Base-by-base conservation (phyloP, 495 filamentous ascomycete genomes). In the Apodospora peruviana region DNA sequence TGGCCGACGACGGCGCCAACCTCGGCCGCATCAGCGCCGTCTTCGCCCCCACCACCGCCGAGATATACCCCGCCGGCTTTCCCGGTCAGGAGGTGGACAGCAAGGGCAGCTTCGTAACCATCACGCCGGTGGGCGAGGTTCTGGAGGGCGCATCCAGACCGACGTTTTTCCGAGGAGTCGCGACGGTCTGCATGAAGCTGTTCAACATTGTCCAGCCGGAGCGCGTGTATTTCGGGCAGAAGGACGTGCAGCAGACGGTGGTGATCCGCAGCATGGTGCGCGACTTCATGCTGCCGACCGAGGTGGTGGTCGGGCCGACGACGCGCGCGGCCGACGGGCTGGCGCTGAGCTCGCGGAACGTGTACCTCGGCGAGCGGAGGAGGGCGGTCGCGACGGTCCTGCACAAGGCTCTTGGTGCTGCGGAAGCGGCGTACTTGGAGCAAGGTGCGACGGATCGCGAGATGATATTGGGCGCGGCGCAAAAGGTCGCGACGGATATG, bases 121-220 rank as follows among this genome's bases (percentile, higher is more conserved):
- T 97, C 49, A 91, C 88, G 2, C 94, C 94, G 0, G 67, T 97
- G 2, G 80, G 81, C 7, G 80, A 79, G 42, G 76, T 88, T 38
- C 74, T 97, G 3, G 93, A 98, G 68, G 93, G 93, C 12, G 76
- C 77, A 5, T 86, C 83, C 7, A 72, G 93, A n/a, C 93, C 93
- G 3, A 91, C 94, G 12, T 98, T 98, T 68, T 97, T 98, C 65
- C 74, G 94, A 19, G 93, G 93, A 4, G 93, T 98, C 20, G 91
- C 93, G 21, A 97, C 94, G 10, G 86, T 98, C 10, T 95, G 90
- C 69, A 91, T 90, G 84, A 98, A 98, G 75, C 70, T 98, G 19
- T 93, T 98, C 69, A 97, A 96, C 60, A 88, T 91, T 41, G 84
- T 90, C 34, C 77, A 82, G 55, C 89, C 93, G 2, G 88, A 95